These are phyloP conservation scores for Rhodotorula diobovata DNA, from an alignment of 768 basidiomycete genomes.

Conservation along the genomic window DNA sequence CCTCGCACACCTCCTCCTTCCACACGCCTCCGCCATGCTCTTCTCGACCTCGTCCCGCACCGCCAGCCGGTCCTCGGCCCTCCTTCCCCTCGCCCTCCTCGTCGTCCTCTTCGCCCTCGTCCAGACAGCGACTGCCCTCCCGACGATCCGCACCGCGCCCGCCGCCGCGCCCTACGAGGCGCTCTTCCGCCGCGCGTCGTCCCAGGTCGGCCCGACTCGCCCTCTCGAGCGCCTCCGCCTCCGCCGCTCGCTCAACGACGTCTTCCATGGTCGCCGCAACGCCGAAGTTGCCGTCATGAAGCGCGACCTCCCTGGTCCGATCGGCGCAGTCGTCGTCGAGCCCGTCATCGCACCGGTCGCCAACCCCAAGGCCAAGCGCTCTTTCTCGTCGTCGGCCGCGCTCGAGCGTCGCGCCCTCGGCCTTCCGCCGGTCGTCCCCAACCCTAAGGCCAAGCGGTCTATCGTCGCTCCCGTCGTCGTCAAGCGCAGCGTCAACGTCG, in stretches of 20 bases:
- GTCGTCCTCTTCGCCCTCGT: slow-evolving; percentile 24
- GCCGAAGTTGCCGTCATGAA: neutral
- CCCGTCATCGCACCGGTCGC: neutral
- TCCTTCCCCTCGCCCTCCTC: slow-evolving; percentile 21
- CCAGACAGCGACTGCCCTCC: slow-evolving; percentile 18
- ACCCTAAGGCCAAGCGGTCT: slow-evolving; percentile 23
- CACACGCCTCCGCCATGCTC: slow-evolving; percentile 5
- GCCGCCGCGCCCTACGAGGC: slow-evolving; percentile 16
- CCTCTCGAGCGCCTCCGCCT: slow-evolving; percentile 37
- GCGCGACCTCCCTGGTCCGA: neutral
- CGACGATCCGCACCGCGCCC: neutral
- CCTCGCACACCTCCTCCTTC: neutral
- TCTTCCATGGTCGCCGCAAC: slow-evolving; percentile 4
- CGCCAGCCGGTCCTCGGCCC: neutral
- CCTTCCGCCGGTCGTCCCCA: neutral
- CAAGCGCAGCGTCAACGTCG: neutral
- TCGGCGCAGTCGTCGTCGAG: neutral
- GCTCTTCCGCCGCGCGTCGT: slow-evolving; percentile 25
- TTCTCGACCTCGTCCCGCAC: neutral
- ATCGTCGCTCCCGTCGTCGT: neutral
- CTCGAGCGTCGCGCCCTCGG: slow-evolving; percentile 3
- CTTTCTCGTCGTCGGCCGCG: neutral
- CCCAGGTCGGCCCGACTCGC: slow-evolving; percentile 28
- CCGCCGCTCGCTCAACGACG: slow-evolving; percentile 11
- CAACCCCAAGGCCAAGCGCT: neutral